Base-by-base conservation (phyloP, 129 eudicot species). In the Helianthus tuberosus region DNA sequence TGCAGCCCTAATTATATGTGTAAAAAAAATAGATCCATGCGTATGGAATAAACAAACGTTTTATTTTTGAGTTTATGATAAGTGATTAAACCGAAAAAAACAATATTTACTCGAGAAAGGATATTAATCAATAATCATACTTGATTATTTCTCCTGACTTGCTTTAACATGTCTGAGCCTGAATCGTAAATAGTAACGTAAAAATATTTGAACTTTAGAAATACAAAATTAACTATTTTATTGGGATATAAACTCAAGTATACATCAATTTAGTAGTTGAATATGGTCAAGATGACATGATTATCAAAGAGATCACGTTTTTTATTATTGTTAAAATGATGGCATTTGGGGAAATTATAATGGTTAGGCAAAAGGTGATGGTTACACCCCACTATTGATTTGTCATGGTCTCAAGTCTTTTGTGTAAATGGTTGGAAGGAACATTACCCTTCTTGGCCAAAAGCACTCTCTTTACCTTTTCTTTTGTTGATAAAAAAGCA, bases 341-440 rank as follows among this genome's bases (percentile, higher is more conserved):
- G 78, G 52, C 57, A 46, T 71, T 64, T 71, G 32, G 66, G 73
- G 36, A 63, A 32, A 27, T 54, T 44, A 60, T 79, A 79, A 72
- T 72, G 78, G 78, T 79, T 79, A 50, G 74, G 68, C 41, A 64
- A 79, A 79, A 79, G 82, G 53, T 79, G 83, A 79, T 72, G 20
- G 74, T 79, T 72, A 79, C 83, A 64, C 52, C 74, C 78, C 74
- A 72, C 83, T 79, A 79, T 41, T 54, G 69, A 64, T 72, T 64
- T 72, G 77, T 78, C 68, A 78, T 71, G 73, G 73, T 71, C 62
- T 61, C 66, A 61, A 61, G 66, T 61, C 66, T 71, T 72, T 78
- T 72, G 73, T 64, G 73, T 64, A 66, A 79, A 64, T 79, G 68
- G 74, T 79, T 64, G 78, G 78, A 79, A 66, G 67, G 78, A 79